Evolutionary conservation across 352 stramenopile species (phyloP), one percentile per base, ranked within the genome.

Genomic region (Pythium volutum): DNA sequence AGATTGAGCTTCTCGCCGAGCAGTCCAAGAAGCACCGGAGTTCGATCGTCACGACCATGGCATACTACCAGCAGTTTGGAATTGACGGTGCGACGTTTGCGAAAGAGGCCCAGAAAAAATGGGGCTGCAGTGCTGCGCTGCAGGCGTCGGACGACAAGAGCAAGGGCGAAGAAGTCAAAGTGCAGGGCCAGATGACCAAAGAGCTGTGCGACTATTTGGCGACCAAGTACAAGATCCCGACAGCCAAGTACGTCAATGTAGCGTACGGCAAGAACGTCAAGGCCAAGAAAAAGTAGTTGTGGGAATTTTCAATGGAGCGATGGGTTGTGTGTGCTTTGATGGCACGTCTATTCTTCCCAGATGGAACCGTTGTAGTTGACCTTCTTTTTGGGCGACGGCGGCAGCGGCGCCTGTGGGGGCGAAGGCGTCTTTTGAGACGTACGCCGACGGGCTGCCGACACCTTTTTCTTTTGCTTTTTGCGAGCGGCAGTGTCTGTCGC

Each of bases 91-190:
- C 69, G 5, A 57, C 66, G 8, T 91, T 93, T 63, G 78, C 72
- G n/a, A 90, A 89, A 55, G 86, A 95, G 15, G 81, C 65, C 3
- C 82, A 91, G 49, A 92, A 91, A 60, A 92, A 87, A 45, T 95
- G 84, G 84, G 86, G 84, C 16, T 93, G 79, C 59, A 89, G 79
- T 51, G 85, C 83, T 23, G 67, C 79, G 23, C 59, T 77, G 36
- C 76, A 84, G 42, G 4, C 65, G 15, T 79, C 72, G 0, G 66
- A 79, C 20, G 81, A 90, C 51, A 91, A 92, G 66, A 74, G 71
- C 39, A 81, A 79, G 25, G 71, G 71, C 1, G 75, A 92, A 26
- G 82, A 95, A 64, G 84, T 95, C 59, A 76, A 84, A 42, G 66
- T 95, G 18, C 83, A 92, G 63, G 86, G 86, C 14, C 82, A 95